Evolutionary conservation across 805 yeast species (phyloP).

Genomic region (Cyberlindnera mycetangii): DNA sequence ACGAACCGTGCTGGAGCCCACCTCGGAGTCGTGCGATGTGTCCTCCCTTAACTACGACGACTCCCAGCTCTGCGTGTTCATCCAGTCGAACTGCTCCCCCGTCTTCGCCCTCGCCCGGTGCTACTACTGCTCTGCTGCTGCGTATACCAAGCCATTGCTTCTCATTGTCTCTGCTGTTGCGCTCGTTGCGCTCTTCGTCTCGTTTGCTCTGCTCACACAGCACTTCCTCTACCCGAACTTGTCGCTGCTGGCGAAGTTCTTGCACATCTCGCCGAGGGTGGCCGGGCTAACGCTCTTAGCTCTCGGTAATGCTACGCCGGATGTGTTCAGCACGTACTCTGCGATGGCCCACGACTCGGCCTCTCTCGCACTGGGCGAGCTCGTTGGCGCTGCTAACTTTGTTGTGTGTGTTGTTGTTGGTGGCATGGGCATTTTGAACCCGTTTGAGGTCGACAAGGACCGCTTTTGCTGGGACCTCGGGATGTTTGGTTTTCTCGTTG

Average conservation of each 20-base stretch:
- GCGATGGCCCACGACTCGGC: conserved; percentile 74
- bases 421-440: conserved; percentile 63
- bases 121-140: conserved; percentile 7
- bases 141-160: neutral
- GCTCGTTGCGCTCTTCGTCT: conserved; percentile 42
- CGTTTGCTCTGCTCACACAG: conserved; percentile 77
- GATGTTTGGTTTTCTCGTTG: conserved; percentile 51
- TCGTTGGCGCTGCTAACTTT: conserved; percentile 88
- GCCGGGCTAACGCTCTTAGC: conserved; percentile 88
- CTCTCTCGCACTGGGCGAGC: conserved; percentile 81
- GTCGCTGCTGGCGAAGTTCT: conserved; percentile 55
- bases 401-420: conserved; percentile 81
- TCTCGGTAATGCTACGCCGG: conserved; percentile 91
- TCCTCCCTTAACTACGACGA: neutral
- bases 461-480: conserved; percentile 59
- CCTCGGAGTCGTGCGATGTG: neutral
- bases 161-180: conserved; percentile 12
- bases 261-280: conserved; percentile 69
- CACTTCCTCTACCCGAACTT: conserved; percentile 81
- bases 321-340: conserved; percentile 76
- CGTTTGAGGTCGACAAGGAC: conserved; percentile 53
- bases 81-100: conserved; percentile 8
- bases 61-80: neutral
- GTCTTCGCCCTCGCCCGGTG: neutral
- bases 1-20: neutral